A percentile compares a stretch with the other conserved stretches of the same genome.
Conservation (phyloP, 2,329 filamentous ascomycete genomes). For the Aspergillus vadensis region DNA sequence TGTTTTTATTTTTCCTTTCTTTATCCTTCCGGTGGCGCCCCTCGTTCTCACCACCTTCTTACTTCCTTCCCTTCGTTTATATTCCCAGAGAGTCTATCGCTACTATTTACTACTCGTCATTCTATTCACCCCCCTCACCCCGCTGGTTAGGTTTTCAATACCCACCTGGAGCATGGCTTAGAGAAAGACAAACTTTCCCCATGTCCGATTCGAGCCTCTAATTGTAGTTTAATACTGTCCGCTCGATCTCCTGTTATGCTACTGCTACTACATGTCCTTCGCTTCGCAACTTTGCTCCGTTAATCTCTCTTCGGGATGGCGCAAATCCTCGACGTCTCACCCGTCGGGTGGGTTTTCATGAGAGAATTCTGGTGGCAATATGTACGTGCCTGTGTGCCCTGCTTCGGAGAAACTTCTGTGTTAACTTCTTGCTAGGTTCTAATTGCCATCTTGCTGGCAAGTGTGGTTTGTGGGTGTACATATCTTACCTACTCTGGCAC, state of each 20-base stretch:
- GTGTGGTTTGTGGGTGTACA: conserved; percentile 30
- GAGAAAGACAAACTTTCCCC: not conserved
- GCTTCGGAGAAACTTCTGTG: not conserved
- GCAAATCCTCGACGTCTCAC: conserved; percentile 30
- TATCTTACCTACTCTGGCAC: conserved; percentile 34
- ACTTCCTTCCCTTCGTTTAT: conserved; percentile 3
- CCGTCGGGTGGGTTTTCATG: conserved; percentile 41
- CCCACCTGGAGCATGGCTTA: conserved; percentile 1
- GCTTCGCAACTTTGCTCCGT: conserved; percentile 5
- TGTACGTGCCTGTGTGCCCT: conserved; percentile 31
- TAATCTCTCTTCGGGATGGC: conserved; percentile 31
- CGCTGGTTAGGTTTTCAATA: not conserved
- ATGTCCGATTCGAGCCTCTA: not conserved
- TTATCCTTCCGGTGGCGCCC: not conserved
- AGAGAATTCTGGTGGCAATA: conserved; percentile 47
- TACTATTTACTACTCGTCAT: not conserved
- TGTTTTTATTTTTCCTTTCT: not conserved
- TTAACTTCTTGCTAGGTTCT: conserved; percentile 34
- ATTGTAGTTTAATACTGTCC: conserved; percentile 2
- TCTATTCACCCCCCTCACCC: not conserved
- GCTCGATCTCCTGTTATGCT: conserved; percentile 3
- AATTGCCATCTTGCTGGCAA: conserved; percentile 36
- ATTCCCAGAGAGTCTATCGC: not conserved
- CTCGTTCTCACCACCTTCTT: not conserved
- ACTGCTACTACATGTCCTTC: conserved; percentile 14